Base-by-base conservation (phyloP, 1,139 yeast genomes). In the Debaryomyces subglobosus region DNA sequence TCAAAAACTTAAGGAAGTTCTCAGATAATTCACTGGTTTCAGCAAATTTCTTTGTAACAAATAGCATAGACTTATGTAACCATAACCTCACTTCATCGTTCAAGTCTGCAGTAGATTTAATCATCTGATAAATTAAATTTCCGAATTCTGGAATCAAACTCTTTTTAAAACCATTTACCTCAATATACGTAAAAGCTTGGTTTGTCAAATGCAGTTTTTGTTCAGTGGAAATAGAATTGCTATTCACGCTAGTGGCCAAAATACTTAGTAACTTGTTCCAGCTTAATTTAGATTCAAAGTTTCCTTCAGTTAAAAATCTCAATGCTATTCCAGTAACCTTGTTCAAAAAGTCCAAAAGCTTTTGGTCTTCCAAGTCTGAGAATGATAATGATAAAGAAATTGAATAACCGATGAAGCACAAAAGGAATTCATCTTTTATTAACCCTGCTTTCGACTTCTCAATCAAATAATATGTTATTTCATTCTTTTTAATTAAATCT, bases 11-110 rank as follows among this genome's bases (percentile, higher is more conserved):
- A 13, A 53, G 45, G 54, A 82, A 79, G 9, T 67, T 62, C 0
- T 46, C 49, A 0, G 79, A 66, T 12, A 78, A 57, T 4, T 53
- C 56, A 0, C 61, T 56, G 3, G 69, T 64, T 57, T 85, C 89
- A 1, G 94, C 85, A 55, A 85, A 74, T 50, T 77, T 72, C 57
- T 82, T 85, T 9, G 92, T 87, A 36, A 85, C 71, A 59, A 79
- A 84, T 7, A 87, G 63, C 56, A 79, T 71, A 3, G 83, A 71
- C 54, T 83, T 80, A 50, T 73, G 71, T 24, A 77, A 46, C 85
- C 85, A 81, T 3, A 16, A 23, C 9, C 34, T 18, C 2, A 55
- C 23, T 16, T 41, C 25, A 10, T 35, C 20, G 3, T 12, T 5
- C 10, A 47, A 45, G 20, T 47, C 36, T 20, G 38, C 50, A 9